phyloP scores from a whole-genome alignment of 2,329 filamentous ascomycete species.

The Beauveria caledonica region DNA sequence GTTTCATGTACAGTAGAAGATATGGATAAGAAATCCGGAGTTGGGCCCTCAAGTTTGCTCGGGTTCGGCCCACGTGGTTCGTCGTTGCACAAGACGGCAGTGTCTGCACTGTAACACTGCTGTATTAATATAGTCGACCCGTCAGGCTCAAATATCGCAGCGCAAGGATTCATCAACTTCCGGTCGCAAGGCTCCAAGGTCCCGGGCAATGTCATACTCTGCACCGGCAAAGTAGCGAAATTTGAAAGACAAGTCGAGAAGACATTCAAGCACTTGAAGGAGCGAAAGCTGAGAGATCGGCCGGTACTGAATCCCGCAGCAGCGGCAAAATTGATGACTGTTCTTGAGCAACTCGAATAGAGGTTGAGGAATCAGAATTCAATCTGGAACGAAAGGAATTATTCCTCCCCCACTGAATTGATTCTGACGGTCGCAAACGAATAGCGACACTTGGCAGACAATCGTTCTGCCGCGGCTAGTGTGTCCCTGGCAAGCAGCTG shows the following conservation, averaged over 20 bases:
- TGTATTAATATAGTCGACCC: background rate
- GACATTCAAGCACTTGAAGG: background rate
- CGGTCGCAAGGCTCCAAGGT: background rate
- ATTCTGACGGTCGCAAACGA: conserved; percentile 4
- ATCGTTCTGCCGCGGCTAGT: background rate
- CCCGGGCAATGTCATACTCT: background rate
- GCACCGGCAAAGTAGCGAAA: background rate
- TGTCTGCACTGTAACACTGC: background rate
- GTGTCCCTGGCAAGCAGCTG: background rate
- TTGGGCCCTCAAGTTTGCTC: background rate
- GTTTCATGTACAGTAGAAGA: background rate
- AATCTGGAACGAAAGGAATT: background rate
- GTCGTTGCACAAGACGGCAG: background rate
- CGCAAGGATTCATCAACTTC: conserved; percentile 1
- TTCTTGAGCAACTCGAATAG: background rate
- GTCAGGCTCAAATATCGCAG: background rate
- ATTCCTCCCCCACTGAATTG: no score
- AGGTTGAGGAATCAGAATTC: no score
- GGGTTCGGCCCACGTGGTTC: background rate
- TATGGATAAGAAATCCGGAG: background rate
- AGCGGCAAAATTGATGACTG: background rate
- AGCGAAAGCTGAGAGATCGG: background rate
- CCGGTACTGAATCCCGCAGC: background rate
- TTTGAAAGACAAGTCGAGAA: background rate
- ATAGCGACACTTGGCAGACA: background rate